These are phyloP conservation scores for Licmophora abbreviata DNA, from an alignment of 108 stramenopile species.

Conservation along the genomic window DNA sequence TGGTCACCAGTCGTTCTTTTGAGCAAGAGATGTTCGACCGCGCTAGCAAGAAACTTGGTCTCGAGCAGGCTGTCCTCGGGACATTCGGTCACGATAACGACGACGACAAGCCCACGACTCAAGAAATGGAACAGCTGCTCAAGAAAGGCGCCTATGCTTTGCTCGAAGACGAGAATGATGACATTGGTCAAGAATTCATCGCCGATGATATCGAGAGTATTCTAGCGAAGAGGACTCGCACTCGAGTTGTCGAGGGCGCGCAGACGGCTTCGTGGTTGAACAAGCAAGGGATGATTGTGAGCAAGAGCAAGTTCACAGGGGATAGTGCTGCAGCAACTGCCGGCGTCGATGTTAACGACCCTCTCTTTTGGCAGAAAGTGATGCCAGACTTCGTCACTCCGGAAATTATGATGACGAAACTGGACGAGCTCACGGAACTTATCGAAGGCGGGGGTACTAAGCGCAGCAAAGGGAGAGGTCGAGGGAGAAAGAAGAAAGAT, in stretches of 20 bases:
- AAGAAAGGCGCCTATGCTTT: conserved; percentile 91
- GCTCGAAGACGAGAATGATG: conserved; percentile 80
- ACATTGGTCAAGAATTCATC: conserved; percentile 72
- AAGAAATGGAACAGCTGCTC: conserved; percentile 91
- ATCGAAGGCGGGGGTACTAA: conserved; percentile 20
- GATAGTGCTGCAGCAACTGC: conserved; percentile 59
- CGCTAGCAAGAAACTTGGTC: conserved; percentile 94
- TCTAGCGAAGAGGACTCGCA: conserved; percentile 77
- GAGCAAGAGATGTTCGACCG: conserved; percentile 99
- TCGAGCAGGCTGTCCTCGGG: conserved; percentile 99
- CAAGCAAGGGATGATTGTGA: conserved; percentile 76
- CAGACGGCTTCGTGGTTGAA: conserved; percentile 89
- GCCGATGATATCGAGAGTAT: conserved; percentile 90
- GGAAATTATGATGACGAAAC: conserved; percentile 54
- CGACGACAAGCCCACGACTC: conserved; percentile 80
- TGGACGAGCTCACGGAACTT: conserved; percentile 42
- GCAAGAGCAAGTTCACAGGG: conserved; percentile 71
- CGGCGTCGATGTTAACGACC: conserved; percentile 87
- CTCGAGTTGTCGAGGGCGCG: conserved; percentile 82
- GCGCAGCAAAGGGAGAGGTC: conserved; percentile 14
- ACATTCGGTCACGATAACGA: conserved; percentile 82
- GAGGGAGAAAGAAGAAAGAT: conserved; percentile 23
- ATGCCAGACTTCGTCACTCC: conserved; percentile 94
- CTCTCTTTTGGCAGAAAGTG: conserved; percentile 92
- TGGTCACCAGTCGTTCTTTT: conserved; percentile 94